Evolutionary conservation across 352 stramenopile species (phyloP), one percentile per base, ranked within the genome.

Genomic region (Globisporangium barbulae): DNA sequence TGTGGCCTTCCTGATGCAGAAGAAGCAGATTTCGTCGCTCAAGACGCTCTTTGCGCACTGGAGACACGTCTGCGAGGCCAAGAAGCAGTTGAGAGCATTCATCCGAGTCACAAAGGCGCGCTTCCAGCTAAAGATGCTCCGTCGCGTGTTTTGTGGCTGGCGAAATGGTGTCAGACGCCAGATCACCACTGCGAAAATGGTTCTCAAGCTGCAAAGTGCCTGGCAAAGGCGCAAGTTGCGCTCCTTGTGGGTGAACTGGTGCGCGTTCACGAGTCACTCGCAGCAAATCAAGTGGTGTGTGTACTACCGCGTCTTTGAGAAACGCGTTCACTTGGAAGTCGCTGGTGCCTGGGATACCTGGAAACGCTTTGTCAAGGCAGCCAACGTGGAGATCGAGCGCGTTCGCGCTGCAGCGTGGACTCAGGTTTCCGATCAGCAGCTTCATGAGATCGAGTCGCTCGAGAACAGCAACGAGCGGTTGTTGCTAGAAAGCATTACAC

Each of bases 1-100:
- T 30, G 57, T 76, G 17, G 61, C 69, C 5, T 61, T 76, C 7
- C 19, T 72, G 13, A 55, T 87, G 28, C 55, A 73, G n/a, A 70
- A 70, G 12, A 65, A 63, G 22, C 47, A 69, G 9, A 42, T 35
- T 21, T 57, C 52, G 50, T 47, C 33, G 13, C 61, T 35, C 31
- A n/a, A 10, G 12, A 12, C n/a, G 5, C 41, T 60, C 28, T 65
- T 72, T 30, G 12, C 30, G 7, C 48, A 25, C 15, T 72, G 66
- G 66, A 53, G 12, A 35, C 31, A 9, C 19, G 35, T 31, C 28
- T 45, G 50, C 30, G 21, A 47, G 2, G 25, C 56, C 1, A 45
- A 41, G 19, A 55, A 42, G 35, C 41, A 33, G 15, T 12, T 31
- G 2, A 31, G 17, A 7, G 6, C 37, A 28, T 8, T 60, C 30